Conservation (phyloP, 176 grass and related monocot genomes). For the Phyllostachys edulis region DNA sequence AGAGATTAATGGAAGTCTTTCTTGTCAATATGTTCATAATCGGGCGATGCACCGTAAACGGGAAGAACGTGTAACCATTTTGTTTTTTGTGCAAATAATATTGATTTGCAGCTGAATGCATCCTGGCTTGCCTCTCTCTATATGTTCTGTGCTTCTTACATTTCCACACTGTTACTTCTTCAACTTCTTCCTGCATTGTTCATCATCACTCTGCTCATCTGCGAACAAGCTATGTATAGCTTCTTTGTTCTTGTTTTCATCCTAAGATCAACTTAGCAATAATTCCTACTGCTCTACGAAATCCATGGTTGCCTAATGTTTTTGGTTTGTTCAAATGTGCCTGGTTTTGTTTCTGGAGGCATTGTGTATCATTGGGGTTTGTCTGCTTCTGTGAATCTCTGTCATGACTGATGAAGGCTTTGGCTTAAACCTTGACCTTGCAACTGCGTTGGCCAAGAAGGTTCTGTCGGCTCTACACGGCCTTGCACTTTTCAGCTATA, state of each 20-base stretch:
- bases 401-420: not conserved
- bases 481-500: slow-evolving; percentile 12
- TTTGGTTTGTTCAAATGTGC: not conserved
- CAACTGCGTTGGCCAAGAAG: not conserved
- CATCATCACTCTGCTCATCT: not conserved
- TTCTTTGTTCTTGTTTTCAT: not conserved
- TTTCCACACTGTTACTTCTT: not conserved
- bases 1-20: slow-evolving; percentile 37
- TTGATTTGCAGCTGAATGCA: slow-evolving; percentile 27
- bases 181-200: not conserved
- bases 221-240: not conserved
- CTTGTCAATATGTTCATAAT: slow-evolving; percentile 25
- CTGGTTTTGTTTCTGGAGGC: slow-evolving; percentile 6
- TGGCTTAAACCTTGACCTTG: not conserved
- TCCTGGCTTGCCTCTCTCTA: not conserved
- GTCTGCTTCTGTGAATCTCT: slow-evolving; percentile 10
- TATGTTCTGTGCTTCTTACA: not conserved
- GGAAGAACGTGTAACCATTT: slow-evolving; percentile 24
- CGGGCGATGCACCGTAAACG: not conserved
- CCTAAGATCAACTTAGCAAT: not conserved
- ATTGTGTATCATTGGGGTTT: slow-evolving; percentile 15
- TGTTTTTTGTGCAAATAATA: slow-evolving; percentile 19
- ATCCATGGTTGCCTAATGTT: not conserved
- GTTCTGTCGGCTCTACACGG: not conserved
- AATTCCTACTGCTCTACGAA: not conserved